Percentiles rank a stretch among this genome's conserved stretches.
Conservation (phyloP, 2,329 filamentous ascomycete genomes). For the Diaporthe aspalathi region DNA sequence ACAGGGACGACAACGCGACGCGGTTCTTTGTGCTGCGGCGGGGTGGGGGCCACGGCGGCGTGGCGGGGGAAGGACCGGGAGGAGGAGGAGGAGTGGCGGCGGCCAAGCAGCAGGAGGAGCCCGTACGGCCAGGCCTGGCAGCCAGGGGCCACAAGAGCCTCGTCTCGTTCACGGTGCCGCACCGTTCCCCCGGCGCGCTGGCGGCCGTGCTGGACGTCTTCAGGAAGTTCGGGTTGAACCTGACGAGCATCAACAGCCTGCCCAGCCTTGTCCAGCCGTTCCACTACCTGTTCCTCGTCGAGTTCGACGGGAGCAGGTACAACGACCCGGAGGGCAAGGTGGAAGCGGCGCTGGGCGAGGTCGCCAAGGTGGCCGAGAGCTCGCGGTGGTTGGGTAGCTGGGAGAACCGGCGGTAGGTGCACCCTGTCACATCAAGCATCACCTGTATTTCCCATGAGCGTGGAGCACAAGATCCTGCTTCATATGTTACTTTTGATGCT, state of each 20-base stretch:
- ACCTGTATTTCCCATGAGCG: not conserved
- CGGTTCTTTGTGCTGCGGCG: constrained; percentile 76
- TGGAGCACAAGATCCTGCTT: not conserved
- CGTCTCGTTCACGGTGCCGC: constrained; percentile 84
- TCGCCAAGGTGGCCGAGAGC: constrained; percentile 67
- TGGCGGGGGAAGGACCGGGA: not conserved
- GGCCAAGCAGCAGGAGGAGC: not conserved
- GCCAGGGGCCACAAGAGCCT: constrained; percentile 74
- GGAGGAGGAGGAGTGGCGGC: constrained; percentile 13
- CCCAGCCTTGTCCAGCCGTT: constrained; percentile 81
- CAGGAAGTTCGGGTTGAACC: constrained; percentile 76
- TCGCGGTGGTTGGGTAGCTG: constrained; percentile 80
- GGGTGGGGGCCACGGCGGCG: too few species aligned
- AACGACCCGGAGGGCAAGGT: constrained; percentile 68
- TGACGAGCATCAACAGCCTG: constrained; percentile 90
- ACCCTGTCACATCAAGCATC: not conserved
- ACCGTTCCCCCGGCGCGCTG: constrained; percentile 82
- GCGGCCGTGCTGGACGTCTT: constrained; percentile 86
- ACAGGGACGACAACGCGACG: constrained; percentile 80
- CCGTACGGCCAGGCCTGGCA: not conserved
- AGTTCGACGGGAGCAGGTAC: constrained; percentile 76
- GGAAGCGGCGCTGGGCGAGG: constrained; percentile 67
- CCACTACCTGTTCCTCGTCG: constrained; percentile 95
- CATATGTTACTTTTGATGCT: constrained; percentile 4
- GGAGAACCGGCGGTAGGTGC: constrained; percentile 53